Evolutionary conservation across 2,329 filamentous ascomycete genomes (phyloP).

Genomic region (Colletotrichum sp.): DNA sequence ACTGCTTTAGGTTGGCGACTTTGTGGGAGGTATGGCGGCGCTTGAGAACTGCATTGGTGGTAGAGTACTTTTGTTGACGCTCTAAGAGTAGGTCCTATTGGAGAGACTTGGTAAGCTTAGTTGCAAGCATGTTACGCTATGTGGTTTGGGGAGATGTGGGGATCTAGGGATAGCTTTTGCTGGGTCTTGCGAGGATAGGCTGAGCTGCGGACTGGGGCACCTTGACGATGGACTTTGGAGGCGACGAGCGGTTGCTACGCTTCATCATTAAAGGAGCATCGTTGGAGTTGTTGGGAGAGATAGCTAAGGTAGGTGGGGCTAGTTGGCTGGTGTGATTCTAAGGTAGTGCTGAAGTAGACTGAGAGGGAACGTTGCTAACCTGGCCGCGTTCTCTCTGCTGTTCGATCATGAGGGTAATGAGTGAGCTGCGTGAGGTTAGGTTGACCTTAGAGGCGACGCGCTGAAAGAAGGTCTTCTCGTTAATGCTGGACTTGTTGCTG

Average conservation of each 20-base stretch:
- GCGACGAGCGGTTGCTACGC: slow-evolving; percentile 55
- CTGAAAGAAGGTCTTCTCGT: slow-evolving; percentile 84
- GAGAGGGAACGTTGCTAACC: slow-evolving; percentile 70
- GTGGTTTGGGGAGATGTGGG: slow-evolving; percentile 91
- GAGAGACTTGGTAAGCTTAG: slow-evolving; percentile 90
- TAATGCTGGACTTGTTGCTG: slow-evolving; percentile 81
- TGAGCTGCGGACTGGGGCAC: slow-evolving; percentile 72
- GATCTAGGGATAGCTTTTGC: slow-evolving; percentile 65
- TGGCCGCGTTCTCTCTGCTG: slow-evolving; percentile 73
- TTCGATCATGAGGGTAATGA: slow-evolving; percentile 87
- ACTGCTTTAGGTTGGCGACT: slow-evolving; percentile 85
- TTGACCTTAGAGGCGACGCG: slow-evolving; percentile 89
- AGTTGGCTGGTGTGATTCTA: slow-evolving; percentile 56
- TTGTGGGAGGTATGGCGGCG: slow-evolving; percentile 90
- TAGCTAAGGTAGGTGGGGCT: slow-evolving; percentile 44
- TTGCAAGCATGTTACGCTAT: slow-evolving; percentile 92
- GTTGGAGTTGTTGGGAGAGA: slow-evolving; percentile 63
- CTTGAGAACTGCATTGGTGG: slow-evolving; percentile 87
- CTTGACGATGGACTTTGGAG: slow-evolving; percentile 61
- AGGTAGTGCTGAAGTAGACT: slow-evolving; percentile 73
- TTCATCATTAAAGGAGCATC: slow-evolving; percentile 70
- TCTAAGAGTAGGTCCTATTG: slow-evolving; percentile 95
- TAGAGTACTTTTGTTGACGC: slow-evolving; percentile 90
- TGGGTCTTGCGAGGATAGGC: slow-evolving; percentile 76
- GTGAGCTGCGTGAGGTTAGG: slow-evolving; percentile 82